Evolutionary conservation across 352 stramenopile genomes (phyloP), one percentile per base, ranked within the genome.

Genomic region (Globisporangium viniferum): DNA sequence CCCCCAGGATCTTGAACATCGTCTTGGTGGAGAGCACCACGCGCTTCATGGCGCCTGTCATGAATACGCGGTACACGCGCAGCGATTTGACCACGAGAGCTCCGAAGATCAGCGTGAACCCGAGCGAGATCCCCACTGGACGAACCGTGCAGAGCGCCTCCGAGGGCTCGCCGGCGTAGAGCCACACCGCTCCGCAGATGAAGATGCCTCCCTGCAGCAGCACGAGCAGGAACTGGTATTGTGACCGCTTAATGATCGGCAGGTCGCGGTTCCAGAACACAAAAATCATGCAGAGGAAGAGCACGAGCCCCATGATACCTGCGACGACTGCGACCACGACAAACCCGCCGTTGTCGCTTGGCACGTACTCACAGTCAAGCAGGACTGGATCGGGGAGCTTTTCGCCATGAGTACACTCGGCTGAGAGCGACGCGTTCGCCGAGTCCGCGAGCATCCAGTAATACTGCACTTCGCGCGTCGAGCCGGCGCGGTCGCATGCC

Each of bases 231-330:
- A 93, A 80, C 60, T 91, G 78, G 59, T 77, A 90, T 67, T 93
- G 85, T 0, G 82, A 90, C n/a, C 85, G 80, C 62, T 90, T 91
- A 63, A 91, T 74, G 33, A 90, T 78, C 1, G 82, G 78, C 15
- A 65, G 64, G 0, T 81, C 49, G 1, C 82, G 79, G 44, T n/a
- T n/a, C n/a, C n/a, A n/a, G n/a, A n/a, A n/a, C n/a, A n/a, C n/a
- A n/a, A n/a, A n/a, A 2, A 60, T 64, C 1, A 81, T 73, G 6
- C 49, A 49, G 22, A 55, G 53, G 6, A 82, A 18, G 58, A 84
- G 66, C 8, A 79, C 9, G 35, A 57, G 57, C 12, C 58, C 62
- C 24, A 84, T 20, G 9, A 83, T 15, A 15, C 66, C 56, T 0
- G 73, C 71, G 5, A 73, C 12, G 7, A 71, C 62, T 1, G 73